Percentiles rank a stretch among this genome's conserved stretches.
Conservation (phyloP, 2,329 filamentous ascomycete genomes). For the Metarhizium humberi region DNA sequence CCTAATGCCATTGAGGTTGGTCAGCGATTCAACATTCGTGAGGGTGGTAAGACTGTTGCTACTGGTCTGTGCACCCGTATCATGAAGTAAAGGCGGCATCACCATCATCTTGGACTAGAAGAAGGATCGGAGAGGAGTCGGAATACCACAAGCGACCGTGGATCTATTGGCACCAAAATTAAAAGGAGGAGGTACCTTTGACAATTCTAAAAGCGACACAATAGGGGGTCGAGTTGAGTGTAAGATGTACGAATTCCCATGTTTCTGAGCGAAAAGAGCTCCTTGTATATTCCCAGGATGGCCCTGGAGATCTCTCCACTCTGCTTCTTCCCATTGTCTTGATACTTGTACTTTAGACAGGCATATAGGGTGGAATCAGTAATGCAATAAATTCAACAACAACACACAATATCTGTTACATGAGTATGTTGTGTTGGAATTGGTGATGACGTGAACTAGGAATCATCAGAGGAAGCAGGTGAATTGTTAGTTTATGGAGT, state of each 20-base stretch:
- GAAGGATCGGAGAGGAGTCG: neutral
- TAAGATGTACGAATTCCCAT: slow-evolving; percentile 11
- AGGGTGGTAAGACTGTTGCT: slow-evolving; percentile 85
- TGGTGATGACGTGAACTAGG: no score
- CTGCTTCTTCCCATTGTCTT: slow-evolving; percentile 30
- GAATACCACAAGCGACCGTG: neutral
- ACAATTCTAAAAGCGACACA: slow-evolving; percentile 3
- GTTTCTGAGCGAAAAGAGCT: slow-evolving; percentile 19
- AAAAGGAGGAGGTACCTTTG: neutral
- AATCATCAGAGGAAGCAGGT: no score
- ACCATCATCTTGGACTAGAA: neutral
- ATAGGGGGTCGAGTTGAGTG: slow-evolving; percentile 5
- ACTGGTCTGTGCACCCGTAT: slow-evolving; percentile 76
- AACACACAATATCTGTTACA: neutral
- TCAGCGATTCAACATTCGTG: slow-evolving; percentile 96
- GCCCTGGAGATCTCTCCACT: slow-evolving; percentile 30
- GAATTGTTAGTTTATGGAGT: no score
- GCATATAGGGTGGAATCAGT: slow-evolving; percentile 19
- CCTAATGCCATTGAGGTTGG: slow-evolving; percentile 83
- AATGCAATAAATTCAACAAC: slow-evolving; percentile 15
- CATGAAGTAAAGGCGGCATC: slow-evolving; percentile 35
- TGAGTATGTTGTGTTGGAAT: no score
- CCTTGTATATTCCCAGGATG: slow-evolving; percentile 28
- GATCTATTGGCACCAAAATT: neutral
- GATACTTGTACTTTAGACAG: slow-evolving; percentile 26